Evolutionary conservation across 139 green algal species (phyloP).

Genomic region (Pleodorina starrii): DNA sequence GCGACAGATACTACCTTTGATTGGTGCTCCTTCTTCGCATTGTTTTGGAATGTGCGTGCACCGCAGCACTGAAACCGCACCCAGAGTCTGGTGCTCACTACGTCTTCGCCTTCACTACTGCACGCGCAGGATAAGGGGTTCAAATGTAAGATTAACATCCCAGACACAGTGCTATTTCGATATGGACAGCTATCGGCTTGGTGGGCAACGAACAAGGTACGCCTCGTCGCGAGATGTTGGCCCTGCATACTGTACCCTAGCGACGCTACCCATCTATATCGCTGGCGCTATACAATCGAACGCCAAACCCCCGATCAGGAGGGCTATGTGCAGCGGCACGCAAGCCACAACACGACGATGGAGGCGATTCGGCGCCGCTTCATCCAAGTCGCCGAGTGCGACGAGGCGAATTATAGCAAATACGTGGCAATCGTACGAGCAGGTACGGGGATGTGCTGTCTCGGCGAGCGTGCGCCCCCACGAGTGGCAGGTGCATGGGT

Average conservation of each 20-base stretch:
- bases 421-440: slow-evolving; percentile 60
- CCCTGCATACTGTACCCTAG: neutral
- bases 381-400: slow-evolving; percentile 52
- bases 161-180: slow-evolving; percentile 71
- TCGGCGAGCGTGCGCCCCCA: too few relatives aligned
- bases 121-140: slow-evolving; percentile 71
- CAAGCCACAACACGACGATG: slow-evolving; percentile 51
- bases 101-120: neutral
- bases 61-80: neutral
- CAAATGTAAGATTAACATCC: slow-evolving; percentile 69
- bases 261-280: neutral
- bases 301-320: slow-evolving; percentile 52
- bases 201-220: slow-evolving; percentile 71
- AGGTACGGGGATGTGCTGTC: too few relatives aligned
- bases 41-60: slow-evolving; percentile 58
- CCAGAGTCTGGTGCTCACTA: neutral
- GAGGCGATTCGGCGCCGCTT: slow-evolving; percentile 67
- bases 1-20: slow-evolving; percentile 30
- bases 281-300: neutral
- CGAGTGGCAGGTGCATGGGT: too few relatives aligned
- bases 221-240: neutral
- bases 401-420: slow-evolving; percentile 61
- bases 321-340: slow-evolving; percentile 66
- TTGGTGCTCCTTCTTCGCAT: slow-evolving; percentile 57
- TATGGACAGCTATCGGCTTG: slow-evolving; percentile 66